phyloP scores from a whole-genome alignment of 2,329 filamentous ascomycete species.

The Moelleriella libera region DNA sequence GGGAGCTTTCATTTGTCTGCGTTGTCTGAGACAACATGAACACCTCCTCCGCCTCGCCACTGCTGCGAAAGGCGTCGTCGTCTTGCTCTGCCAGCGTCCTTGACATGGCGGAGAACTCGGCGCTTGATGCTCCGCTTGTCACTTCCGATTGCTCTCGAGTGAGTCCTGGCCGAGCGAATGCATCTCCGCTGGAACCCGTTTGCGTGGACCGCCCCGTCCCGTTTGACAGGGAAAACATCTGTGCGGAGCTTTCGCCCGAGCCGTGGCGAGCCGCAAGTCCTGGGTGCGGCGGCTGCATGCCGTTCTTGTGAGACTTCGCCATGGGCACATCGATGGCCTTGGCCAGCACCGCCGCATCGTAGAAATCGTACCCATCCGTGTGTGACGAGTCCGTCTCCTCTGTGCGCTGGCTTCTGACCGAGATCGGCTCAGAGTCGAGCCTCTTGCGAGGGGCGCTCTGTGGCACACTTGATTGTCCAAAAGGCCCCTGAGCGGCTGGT shows the following conservation, averaged over 20 bases:
- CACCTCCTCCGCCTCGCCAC: conserved; percentile 22
- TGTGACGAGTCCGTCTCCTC: conserved; percentile 32
- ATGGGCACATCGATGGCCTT: conserved; percentile 38
- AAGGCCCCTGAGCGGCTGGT: conserved; percentile 26
- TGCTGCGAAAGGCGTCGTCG: background rate
- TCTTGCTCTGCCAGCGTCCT: conserved; percentile 3
- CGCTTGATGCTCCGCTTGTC: conserved; percentile 15
- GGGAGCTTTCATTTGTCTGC: conserved; percentile 17
- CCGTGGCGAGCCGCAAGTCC: conserved; percentile 28
- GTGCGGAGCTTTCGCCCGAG: conserved; percentile 42
- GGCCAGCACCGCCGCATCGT: conserved; percentile 40
- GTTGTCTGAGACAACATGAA: conserved; percentile 35
- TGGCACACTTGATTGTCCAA: conserved; percentile 5
- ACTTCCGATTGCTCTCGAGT: conserved; percentile 12
- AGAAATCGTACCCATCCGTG: conserved; percentile 52
- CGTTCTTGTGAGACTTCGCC: conserved; percentile 23
- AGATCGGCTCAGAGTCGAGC: conserved; percentile 35
- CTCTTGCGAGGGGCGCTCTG: conserved; percentile 24
- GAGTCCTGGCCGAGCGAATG: conserved; percentile 14
- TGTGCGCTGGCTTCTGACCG: conserved; percentile 35
- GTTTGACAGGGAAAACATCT: conserved; percentile 45
- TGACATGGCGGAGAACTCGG: conserved; percentile 20
- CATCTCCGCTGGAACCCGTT: conserved; percentile 7
- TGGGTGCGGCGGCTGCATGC: conserved; percentile 13
- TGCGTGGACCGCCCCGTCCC: conserved; percentile 17